Conservation (phyloP, 2,329 filamentous ascomycete species). For the Pestalotiopsis sp. region DNA sequence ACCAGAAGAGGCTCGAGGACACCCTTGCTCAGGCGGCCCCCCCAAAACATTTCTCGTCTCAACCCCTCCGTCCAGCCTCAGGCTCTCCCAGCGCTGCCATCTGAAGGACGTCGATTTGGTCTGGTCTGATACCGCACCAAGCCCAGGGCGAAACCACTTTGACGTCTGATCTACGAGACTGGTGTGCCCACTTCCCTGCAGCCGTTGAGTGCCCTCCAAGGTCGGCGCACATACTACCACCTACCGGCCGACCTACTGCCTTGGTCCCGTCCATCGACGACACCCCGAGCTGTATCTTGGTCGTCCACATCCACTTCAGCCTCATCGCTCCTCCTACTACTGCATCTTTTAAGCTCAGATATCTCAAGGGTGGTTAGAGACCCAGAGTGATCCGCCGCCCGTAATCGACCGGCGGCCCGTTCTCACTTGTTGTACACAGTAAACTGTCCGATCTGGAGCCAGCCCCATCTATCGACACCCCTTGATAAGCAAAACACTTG, state of each 20-base stretch:
- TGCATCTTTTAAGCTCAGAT: neutral
- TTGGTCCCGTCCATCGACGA: neutral
- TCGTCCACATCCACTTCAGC: neutral
- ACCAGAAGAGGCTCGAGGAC: constrained; percentile 31
- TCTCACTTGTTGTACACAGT: neutral
- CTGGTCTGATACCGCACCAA: constrained; percentile 40
- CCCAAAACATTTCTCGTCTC: constrained; percentile 48
- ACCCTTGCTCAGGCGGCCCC: constrained; percentile 22
- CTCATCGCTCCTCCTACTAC: neutral
- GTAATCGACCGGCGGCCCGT: neutral
- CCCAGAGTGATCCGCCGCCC: neutral
- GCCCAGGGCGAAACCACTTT: constrained; percentile 45
- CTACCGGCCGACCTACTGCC: neutral
- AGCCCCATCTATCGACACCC: constrained; percentile 10
- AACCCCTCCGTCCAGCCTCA: constrained; percentile 29
- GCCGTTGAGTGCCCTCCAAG: neutral
- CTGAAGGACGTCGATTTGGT: constrained; percentile 26
- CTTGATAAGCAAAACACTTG: constrained; percentile 4
- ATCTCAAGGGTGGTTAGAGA: neutral
- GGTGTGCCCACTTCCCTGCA: constrained; percentile 9
- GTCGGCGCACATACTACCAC: neutral
- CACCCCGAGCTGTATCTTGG: neutral
- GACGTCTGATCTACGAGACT: constrained; percentile 43
- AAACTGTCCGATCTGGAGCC: neutral
- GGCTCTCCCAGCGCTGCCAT: constrained; percentile 19